Conservation (phyloP, 805 yeast species). For the Blastobotrys chiropterorum region DNA sequence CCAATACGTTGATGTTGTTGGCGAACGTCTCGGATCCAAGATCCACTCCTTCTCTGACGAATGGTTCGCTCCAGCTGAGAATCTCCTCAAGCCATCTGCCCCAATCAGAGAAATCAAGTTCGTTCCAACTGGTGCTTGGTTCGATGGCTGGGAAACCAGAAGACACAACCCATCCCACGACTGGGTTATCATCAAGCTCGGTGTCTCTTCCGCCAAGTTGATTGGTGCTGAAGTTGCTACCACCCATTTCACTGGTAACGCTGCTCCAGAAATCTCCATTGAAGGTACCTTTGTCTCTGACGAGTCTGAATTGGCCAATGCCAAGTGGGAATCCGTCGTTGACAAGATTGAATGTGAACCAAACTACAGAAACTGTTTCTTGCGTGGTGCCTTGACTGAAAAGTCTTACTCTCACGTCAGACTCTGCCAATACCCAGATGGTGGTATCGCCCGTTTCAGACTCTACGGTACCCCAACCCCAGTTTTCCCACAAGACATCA, state of each 20-base stretch:
- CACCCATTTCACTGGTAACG: slow-evolving; percentile 90
- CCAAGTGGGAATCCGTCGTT: slow-evolving; percentile 67
- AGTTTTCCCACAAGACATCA: slow-evolving; percentile 45
- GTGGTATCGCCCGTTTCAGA: slow-evolving; percentile 94
- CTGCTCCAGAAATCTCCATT: slow-evolving; percentile 84
- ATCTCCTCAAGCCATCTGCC: slow-evolving; percentile 71
- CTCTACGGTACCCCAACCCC: slow-evolving; percentile 80
- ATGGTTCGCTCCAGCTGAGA: slow-evolving; percentile 92
- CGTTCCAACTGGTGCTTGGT: slow-evolving; percentile 55
- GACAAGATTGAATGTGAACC: slow-evolving; percentile 82
- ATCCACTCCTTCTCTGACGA: slow-evolving; percentile 72
- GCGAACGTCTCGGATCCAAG: slow-evolving; percentile 76
- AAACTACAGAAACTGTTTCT: slow-evolving; percentile 75
- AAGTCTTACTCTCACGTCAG: slow-evolving; percentile 70
- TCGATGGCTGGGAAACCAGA: slow-evolving; percentile 96
- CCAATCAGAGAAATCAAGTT: slow-evolving; percentile 81
- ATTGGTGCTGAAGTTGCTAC: slow-evolving; percentile 89
- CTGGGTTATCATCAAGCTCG: slow-evolving; percentile 79
- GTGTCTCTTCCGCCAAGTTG: slow-evolving; percentile 73
- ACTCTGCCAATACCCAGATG: slow-evolving; percentile 93
- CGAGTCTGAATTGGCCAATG: slow-evolving; percentile 25
- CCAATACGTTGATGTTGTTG: slow-evolving; percentile 56
- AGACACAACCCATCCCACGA: slow-evolving; percentile 85
- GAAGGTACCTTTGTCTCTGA: slow-evolving; percentile 50
- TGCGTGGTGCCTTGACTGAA: slow-evolving; percentile 53